Evolutionary conservation across 2,329 filamentous ascomycete species (phyloP), one percentile per base, ranked within the genome.

Genomic region (Cladosporium sp.): DNA sequence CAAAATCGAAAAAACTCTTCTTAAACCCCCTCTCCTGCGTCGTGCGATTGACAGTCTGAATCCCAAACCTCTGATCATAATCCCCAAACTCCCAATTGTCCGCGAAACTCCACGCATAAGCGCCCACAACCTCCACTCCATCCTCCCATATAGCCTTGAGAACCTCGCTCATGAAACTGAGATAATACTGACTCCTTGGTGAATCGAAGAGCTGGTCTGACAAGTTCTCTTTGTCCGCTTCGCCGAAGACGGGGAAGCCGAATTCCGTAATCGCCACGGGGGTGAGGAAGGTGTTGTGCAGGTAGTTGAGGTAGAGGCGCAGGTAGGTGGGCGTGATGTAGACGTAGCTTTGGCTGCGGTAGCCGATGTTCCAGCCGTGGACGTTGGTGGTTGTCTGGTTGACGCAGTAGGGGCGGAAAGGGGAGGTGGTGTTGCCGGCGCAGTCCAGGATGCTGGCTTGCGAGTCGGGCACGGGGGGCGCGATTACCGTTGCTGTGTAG

Each of bases 311-410:
- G 54, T 78, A 76, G 47, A 69, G 71, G 46, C 78, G 72, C n/a
- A 84, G 71, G 55, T 80, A 82, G 2, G 70, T 72, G 0, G 80
- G 80, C 0, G 80, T 77, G 29, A 77, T 75, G 63, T 82, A 81
- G n/a, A 78, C 73, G 57, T 81, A 80, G 2, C 70, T 70, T 29
- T 78, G 67, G 2, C 77, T 79, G 11, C 72, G 68, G 53, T 81
- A 80, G 16, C 66, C 65, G 20, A 66, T 59, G 25, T 58, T 57
- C 66, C 65, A 69, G 35, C 64, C 64, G 13, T 38, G 48, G 32
- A 54, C 46, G 35, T 63, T 61, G 5, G 57, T 49, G n/a, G 62
- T 63, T 9, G 62, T 59, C 5, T 58, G 55, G 41, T 63, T 66
- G 46, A 62, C 60, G 47, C 66, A 69, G 20, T 51, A 50, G 3